Percentiles rank a stretch among this genome's conserved stretches.
These are phyloP conservation scores for Spathaspora girioi DNA, from an alignment of 805 yeast genomes.

Conservation along the genomic window DNA sequence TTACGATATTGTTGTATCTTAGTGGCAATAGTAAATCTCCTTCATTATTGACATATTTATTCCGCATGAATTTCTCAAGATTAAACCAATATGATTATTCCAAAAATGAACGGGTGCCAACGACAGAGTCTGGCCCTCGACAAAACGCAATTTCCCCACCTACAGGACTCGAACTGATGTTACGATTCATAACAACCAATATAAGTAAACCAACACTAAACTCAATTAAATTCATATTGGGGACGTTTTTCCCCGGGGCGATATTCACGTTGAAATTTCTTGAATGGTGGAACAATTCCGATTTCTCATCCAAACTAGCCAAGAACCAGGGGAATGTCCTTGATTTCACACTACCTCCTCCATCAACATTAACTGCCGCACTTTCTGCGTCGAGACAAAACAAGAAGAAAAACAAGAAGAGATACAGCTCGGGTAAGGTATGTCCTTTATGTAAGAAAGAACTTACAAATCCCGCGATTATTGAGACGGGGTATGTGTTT, in stretches of 20 bases:
- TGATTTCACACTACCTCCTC: conserved; percentile 50
- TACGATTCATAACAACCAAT: conserved; percentile 18
- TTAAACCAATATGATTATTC: conserved; percentile 49
- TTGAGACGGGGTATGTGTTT: conserved; percentile 89
- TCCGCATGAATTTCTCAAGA: conserved; percentile 64
- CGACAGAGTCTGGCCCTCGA: conserved; percentile 8
- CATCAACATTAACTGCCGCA: conserved; percentile 22
- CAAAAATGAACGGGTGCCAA: conserved; percentile 20
- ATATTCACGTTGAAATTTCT: conserved; percentile 77
- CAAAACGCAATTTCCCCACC: conserved; percentile 38
- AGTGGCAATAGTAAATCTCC: conserved; percentile 66
- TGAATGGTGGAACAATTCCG: conserved; percentile 91
- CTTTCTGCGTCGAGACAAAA: conserved; percentile 9
- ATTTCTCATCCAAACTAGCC: conserved; percentile 57
- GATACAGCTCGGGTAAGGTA: conserved; percentile 25
- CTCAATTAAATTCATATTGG: conserved; percentile 30
- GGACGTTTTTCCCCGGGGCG: conserved; percentile 71
- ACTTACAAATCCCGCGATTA: conserved; percentile 75
- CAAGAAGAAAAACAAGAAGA: conserved; percentile 10
- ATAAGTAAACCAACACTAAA: conserved; percentile 27
- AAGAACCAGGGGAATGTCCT: conserved; percentile 43
- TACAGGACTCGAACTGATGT: conserved; percentile 32
- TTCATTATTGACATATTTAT: conserved; percentile 54
- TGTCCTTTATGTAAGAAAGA: conserved; percentile 72
- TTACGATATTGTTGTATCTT: conserved; percentile 60